Percentiles rank a stretch among this genome's conserved stretches.
Conservation (phyloP, 306 rosid genomes). For the Pachyrhizus erosus region DNA sequence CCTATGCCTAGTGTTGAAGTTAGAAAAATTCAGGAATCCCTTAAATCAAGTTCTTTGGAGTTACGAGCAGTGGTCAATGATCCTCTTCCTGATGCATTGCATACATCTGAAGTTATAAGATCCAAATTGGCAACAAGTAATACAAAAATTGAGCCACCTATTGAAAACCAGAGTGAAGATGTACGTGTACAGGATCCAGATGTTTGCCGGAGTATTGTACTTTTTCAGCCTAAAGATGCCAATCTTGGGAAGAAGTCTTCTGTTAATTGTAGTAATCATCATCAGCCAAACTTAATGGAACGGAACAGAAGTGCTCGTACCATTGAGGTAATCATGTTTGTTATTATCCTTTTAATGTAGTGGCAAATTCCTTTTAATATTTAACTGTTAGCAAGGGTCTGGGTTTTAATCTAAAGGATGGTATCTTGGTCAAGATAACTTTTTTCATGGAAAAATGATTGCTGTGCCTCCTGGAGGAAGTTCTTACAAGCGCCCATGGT, state of each 20-base stretch:
- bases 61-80: constrained; percentile 65
- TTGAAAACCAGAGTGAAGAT: constrained; percentile 46
- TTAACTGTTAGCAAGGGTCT: constrained; percentile 17
- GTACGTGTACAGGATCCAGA: constrained; percentile 42
- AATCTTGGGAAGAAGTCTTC: constrained; percentile 44
- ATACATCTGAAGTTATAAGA: constrained; percentile 52
- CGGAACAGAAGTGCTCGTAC: constrained; percentile 59
- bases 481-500: background rate
- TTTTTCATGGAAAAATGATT: background rate
- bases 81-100: constrained; percentile 80
- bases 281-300: constrained; percentile 61
- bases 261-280: constrained; percentile 36
- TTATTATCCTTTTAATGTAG: constrained; percentile 21
- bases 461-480: constrained; percentile 5
- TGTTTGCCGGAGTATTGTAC: constrained; percentile 38
- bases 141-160: constrained; percentile 34
- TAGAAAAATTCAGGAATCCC: constrained; percentile 62
- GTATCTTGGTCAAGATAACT: background rate
- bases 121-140: constrained; percentile 51
- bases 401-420: constrained; percentile 1
- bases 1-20: constrained; percentile 52
- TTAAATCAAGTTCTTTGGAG: constrained; percentile 68
- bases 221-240: constrained; percentile 45
- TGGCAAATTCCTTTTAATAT: constrained; percentile 31
- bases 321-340: constrained; percentile 61